phyloP scores from a whole-genome alignment of 1,284 basidiomycete genomes.

The Rhodotorula sp. region DNA sequence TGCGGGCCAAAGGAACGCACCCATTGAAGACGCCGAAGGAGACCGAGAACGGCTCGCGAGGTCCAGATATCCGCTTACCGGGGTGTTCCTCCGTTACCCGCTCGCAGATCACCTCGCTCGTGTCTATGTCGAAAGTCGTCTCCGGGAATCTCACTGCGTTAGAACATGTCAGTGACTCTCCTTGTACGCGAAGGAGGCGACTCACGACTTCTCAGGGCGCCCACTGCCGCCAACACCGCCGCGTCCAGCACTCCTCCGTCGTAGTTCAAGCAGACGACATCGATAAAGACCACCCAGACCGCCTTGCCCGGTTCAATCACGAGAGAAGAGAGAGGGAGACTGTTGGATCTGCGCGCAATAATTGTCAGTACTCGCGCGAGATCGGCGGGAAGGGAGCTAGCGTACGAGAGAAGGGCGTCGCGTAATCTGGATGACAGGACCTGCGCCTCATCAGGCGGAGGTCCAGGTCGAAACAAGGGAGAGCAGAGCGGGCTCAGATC shows the following conservation, averaged over 20 bases:
- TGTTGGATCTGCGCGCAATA: constrained; percentile 58
- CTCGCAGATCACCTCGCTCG: constrained; percentile 20
- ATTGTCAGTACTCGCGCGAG: background rate
- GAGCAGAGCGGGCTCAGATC: constrained; percentile 91
- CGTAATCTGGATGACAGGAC: constrained; percentile 77
- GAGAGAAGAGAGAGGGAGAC: constrained; percentile 66
- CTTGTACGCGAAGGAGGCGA: constrained; percentile 15
- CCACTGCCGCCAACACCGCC: constrained; percentile 78
- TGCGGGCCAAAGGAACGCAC: constrained; percentile 6
- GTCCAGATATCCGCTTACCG: constrained; percentile 13
- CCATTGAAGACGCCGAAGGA: constrained; percentile 38
- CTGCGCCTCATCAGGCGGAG: constrained; percentile 87
- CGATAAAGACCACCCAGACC: constrained; percentile 89
- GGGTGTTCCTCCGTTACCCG: constrained; percentile 11
- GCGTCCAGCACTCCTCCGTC: constrained; percentile 95
- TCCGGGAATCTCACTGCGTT: constrained; percentile 27
- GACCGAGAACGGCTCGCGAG: constrained; percentile 20
- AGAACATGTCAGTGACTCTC: background rate
- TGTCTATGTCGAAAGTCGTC: constrained; percentile 29
- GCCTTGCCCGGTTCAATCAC: constrained; percentile 77
- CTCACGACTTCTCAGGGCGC: constrained; percentile 80
- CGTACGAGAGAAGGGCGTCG: constrained; percentile 68
- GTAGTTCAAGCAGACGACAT: constrained; percentile 91
- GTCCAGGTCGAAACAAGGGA: constrained; percentile 88
- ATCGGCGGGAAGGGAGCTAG: background rate